Evolutionary conservation across 768 basidiomycete species (phyloP), one percentile per base, ranked within the genome.

Genomic region (Nidula microcarpa): DNA sequence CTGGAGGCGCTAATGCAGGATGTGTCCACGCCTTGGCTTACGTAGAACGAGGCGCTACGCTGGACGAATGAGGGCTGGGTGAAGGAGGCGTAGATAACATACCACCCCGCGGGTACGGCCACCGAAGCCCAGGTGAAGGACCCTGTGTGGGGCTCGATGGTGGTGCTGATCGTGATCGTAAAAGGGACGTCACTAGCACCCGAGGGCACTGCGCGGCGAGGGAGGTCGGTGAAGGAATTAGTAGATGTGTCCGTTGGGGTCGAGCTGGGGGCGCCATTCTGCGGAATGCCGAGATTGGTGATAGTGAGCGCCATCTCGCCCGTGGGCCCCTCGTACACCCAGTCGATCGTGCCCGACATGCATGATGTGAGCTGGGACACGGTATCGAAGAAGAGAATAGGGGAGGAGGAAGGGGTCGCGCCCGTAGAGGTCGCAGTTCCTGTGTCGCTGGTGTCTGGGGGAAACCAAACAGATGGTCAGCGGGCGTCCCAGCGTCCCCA

Each of bases 51-150:
- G 0, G 47, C 5, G 2, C 72, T 71, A 44, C 37, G 7, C 11
- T 33, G 50, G 59, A 62, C 3, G 50, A 30, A n/a, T 58, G 2
- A 47, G 4, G 67, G 49, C 3, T 16, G 11, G 39, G 61, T 54
- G 14, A 74, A 55, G 5, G 61, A 56, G 6, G 68, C 70, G 0
- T 50, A 55, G 16, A 84, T 18, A 10, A 56, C 44, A 58, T 86
- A 86, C 73, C 71, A 75, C 3, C 84, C 84, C 50, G 71, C 64
- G 0, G 77, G 62, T 18, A 83, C 63, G 53, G 71, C 69, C 47
- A 86, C 80, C 2, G 65, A 44, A 1, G 62, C 4, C 84, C 85
- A 84, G 3, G 59, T 65, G 63, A 66, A 81, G 14, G 50, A 52
- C 0, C 9, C 6, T 1, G 13, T 23, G 10, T 47, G 30, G 4